Percentiles rank a stretch among this genome's conserved stretches.
Conservation (phyloP, 306 rosid species). For the Vachellia collinsii region DNA sequence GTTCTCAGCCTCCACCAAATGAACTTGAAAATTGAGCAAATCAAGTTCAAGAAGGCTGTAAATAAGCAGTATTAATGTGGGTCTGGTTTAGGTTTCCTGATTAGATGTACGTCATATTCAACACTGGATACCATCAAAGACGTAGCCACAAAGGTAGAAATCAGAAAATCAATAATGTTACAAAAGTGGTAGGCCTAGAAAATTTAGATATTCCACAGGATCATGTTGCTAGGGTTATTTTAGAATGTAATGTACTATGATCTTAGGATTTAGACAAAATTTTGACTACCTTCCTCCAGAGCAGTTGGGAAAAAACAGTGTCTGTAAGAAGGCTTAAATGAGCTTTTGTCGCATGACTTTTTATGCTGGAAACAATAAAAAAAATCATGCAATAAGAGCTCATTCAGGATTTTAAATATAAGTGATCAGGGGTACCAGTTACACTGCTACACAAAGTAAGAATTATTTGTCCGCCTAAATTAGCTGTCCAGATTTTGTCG, state of each 20-base stretch:
- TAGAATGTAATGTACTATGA: neutral
- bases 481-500: neutral
- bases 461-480: neutral
- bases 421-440: neutral
- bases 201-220: neutral
- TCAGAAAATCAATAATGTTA: neutral
- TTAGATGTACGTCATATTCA: neutral
- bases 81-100: neutral
- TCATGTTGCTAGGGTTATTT: neutral
- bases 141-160: neutral
- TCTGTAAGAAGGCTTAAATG: neutral
- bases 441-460: neutral
- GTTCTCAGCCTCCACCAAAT: neutral
- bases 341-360: neutral
- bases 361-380: neutral
- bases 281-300: neutral
- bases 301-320: neutral
- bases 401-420: neutral
- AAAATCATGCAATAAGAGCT: neutral
- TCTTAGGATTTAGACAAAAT: neutral
- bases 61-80: neutral
- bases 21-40: slow-evolving; percentile 1
- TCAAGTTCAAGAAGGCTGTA: neutral
- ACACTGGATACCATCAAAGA: neutral
- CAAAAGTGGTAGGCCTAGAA: neutral